A percentile compares a stretch with the other conserved stretches of the same genome.
These are phyloP conservation scores for Nymphaea thermarum DNA, from an alignment of 164 flowering plant genomes.

Conservation along the genomic window DNA sequence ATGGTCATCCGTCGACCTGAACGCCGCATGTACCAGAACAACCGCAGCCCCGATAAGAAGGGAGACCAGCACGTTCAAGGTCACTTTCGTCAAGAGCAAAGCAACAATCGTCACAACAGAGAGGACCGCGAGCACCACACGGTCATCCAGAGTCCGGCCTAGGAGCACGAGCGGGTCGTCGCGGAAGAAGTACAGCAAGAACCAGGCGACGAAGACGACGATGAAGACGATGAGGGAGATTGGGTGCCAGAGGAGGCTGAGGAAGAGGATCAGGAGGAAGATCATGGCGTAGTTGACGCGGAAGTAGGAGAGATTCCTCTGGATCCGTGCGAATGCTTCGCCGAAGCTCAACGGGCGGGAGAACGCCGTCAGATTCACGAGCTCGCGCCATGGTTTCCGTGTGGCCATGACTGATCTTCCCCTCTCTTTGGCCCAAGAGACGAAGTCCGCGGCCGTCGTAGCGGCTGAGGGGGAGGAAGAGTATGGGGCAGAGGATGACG, in stretches of 20 bases:
- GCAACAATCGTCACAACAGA: neutral
- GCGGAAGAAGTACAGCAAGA: conserved; percentile 2
- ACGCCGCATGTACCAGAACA: conserved; percentile 2
- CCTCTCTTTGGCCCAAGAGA: too few relatives aligned
- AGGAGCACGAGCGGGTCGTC: conserved; percentile 5
- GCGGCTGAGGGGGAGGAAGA: too few relatives aligned
- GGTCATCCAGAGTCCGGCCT: neutral
- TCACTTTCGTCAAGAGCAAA: neutral
- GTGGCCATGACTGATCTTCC: too few relatives aligned
- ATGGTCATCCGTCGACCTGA: conserved; percentile 4
- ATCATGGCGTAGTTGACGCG: conserved; percentile 8
- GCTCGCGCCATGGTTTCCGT: neutral
- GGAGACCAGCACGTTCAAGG: neutral
- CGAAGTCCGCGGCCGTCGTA: too few relatives aligned
- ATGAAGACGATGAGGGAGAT: conserved; percentile 2
- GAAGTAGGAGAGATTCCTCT: conserved; percentile 1
- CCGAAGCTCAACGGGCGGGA: conserved; percentile 2
- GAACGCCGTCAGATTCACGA: conserved; percentile 2
- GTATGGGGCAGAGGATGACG: too few relatives aligned
- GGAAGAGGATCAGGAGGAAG: neutral
- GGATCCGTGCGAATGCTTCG: conserved; percentile 2
- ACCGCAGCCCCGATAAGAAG: neutral
- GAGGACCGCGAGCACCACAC: conserved; percentile 1
- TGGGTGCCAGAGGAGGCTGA: conserved; percentile 1
- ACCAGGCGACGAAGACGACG: conserved; percentile 1